Percentiles rank a stretch among this genome's conserved stretches.
Conservation (phyloP, 192 early-diverging fungal species). For the Dissophora globulifera region DNA sequence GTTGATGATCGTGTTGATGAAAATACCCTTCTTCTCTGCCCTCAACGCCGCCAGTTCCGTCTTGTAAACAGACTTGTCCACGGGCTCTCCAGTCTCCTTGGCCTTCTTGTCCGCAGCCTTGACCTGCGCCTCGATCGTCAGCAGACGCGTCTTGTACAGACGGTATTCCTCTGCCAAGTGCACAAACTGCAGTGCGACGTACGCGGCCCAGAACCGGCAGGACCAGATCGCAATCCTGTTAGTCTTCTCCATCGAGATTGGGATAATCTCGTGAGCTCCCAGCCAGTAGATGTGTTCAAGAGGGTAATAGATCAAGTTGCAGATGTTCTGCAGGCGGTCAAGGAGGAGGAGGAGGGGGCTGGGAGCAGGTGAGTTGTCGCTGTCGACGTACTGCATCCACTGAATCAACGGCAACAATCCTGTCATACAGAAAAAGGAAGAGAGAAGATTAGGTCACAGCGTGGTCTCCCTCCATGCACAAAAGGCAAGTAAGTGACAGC, state of each 20-base stretch:
- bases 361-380: conserved; percentile 79
- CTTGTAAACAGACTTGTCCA: conserved; percentile 63
- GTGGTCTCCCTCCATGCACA: neutral
- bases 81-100: conserved; percentile 54
- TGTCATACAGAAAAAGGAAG: conserved; percentile 27
- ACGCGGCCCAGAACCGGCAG: conserved; percentile 96
- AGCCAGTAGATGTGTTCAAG: conserved; percentile 98
- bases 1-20: conserved; percentile 85
- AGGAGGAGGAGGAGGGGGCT: conserved; percentile 71
- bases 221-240: conserved; percentile 91
- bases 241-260: conserved; percentile 74
- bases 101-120: conserved; percentile 67
- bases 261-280: conserved; percentile 84
- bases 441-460: neutral
- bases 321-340: conserved; percentile 88
- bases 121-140: conserved; percentile 59
- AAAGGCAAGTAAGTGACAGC: neutral
- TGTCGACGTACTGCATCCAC: conserved; percentile 85
- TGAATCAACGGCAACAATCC: conserved; percentile 85
- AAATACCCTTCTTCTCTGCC: conserved; percentile 66
- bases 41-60: conserved; percentile 72
- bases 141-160: conserved; percentile 61
- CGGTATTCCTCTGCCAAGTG: conserved; percentile 79
- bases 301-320: conserved; percentile 91
- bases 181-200: conserved; percentile 90